These are phyloP conservation scores for Ampelocalamus luodianensis DNA, from an alignment of 176 grass and related monocot genomes.

Conservation along the genomic window DNA sequence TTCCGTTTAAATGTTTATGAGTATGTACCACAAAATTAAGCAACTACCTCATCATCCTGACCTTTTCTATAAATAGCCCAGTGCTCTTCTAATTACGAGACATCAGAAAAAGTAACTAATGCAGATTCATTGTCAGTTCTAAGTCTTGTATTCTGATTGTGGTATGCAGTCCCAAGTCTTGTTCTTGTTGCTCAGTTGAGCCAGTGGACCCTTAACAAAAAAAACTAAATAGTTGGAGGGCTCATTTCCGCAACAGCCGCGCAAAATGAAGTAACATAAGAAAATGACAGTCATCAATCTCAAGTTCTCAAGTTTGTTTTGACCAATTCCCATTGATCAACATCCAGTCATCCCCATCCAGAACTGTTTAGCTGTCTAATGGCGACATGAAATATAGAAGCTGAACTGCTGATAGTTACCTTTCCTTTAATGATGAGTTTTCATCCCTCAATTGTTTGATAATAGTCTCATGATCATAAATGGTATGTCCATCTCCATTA, in stretches of 20 bases:
- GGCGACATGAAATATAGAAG: constrained; percentile 34
- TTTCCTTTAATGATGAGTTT: constrained; percentile 76
- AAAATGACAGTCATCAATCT: constrained; percentile 9
- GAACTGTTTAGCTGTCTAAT: background rate
- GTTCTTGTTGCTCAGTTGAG: background rate
- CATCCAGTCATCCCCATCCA: background rate
- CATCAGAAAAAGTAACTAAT: background rate
- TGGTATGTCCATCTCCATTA: constrained; percentile 28
- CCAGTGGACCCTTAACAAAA: background rate
- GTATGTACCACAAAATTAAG: background rate
- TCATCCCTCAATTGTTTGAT: constrained; percentile 77
- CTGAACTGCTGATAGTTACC: constrained; percentile 50
- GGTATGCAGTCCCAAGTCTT: background rate
- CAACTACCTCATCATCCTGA: background rate
- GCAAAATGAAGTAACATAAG: background rate
- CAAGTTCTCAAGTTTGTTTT: background rate
- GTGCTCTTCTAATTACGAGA: background rate
- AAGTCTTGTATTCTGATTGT: background rate
- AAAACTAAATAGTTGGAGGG: constrained; percentile 7
- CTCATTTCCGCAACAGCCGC: background rate
- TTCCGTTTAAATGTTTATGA: background rate
- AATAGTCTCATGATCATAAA: constrained; percentile 39
- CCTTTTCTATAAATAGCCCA: constrained; percentile 3
- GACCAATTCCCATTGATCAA: background rate
- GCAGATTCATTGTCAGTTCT: constrained; percentile 1